Evolutionary conservation across 2,329 filamentous ascomycete species (phyloP).

Genomic region (Curvularia eragrostidis): DNA sequence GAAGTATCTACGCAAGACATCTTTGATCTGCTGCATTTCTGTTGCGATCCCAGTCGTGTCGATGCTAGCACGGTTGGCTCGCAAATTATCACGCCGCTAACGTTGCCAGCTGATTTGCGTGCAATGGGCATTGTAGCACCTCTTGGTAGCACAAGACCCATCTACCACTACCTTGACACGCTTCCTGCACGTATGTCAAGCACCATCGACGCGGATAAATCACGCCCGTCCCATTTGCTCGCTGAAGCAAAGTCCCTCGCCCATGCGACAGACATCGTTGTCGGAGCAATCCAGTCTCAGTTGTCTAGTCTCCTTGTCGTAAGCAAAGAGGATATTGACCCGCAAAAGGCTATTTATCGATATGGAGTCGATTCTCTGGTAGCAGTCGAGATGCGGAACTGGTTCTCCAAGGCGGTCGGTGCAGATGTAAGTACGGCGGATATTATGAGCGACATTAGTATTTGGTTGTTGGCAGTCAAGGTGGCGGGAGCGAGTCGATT

Average conservation of each 20-base stretch:
- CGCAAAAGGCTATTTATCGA: slow-evolving; percentile 26
- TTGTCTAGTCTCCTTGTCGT: slow-evolving; percentile 21
- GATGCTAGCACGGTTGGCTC: slow-evolving; percentile 6
- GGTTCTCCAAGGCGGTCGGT: slow-evolving; percentile 23
- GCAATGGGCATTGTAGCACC: slow-evolving; percentile 25
- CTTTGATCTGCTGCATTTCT: slow-evolving; percentile 26
- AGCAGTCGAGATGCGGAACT: slow-evolving; percentile 35
- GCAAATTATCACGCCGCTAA: slow-evolving; percentile 29
- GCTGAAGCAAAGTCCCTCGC: slow-evolving; percentile 12
- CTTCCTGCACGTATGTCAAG: slow-evolving; percentile 15
- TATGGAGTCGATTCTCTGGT: slow-evolving; percentile 40
- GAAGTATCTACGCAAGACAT: slow-evolving; percentile 28
- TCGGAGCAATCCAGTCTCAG: slow-evolving; percentile 20
- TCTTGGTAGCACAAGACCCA: slow-evolving; percentile 21
- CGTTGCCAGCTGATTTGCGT: slow-evolving; percentile 24
- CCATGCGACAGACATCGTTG: slow-evolving; percentile 20
- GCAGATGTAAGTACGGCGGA: slow-evolving; percentile 20
- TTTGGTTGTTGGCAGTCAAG: slow-evolving; percentile 16
- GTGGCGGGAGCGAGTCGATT: slow-evolving; percentile 22
- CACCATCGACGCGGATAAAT: slow-evolving; percentile 4
- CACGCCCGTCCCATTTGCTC: slow-evolving; percentile 11
- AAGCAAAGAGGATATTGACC: slow-evolving; percentile 31
- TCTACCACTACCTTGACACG: slow-evolving; percentile 18
- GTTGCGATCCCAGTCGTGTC: slow-evolving; percentile 21
- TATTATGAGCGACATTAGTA: slow-evolving; percentile 21